Evolutionary conservation across 1,139 yeast species (phyloP), one percentile per base, ranked within the genome.

Genomic region (Zygoascus meyerae): DNA sequence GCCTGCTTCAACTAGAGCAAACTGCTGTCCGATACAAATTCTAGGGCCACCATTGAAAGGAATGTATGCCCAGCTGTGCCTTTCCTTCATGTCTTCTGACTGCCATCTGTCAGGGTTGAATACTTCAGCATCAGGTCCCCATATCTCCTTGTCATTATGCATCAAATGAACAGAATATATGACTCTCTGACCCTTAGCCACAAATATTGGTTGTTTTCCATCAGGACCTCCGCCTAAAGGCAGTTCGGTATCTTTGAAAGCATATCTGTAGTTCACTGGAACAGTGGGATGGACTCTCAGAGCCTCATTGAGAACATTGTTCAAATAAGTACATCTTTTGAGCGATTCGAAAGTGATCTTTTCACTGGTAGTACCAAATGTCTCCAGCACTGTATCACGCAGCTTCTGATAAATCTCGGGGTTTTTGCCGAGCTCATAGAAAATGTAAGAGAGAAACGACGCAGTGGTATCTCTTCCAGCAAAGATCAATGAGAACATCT

Each of bases 11-110:
- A 80, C 75, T 49, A 77, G 68, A 1, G 81, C 81, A 61, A 74
- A 75, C 58, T 76, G 81, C 61, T 77, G 81, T 14, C 82, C 83
- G 44, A 77, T 64, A 55, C 83, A 78, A 48, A 77, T 77, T 48
- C 83, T 66, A 29, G 83, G 82, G 5, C 83, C 83, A 42, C 81
- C 82, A 54, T 77, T 77, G 65, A 76, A 77, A 5, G 81, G 81
- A 26, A 77, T 59, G 58, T 65, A 77, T 11, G 73, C 75, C 80
- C 81, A 77, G 36, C 54, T 55, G 48, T 50, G 62, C 9, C 49
- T 52, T 46, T 40, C 52, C 28, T 48, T 49, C 30, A 49, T 52
- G 5, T 42, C 18, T 28, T 40, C 47, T 6, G 38, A 34, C 10
- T 21, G 51, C 81, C 81, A 77, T 53, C 81, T 66, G 53, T 76